Evolutionary conservation across 129 eudicot species (phyloP), one percentile per base, ranked within the genome.

Genomic region (Artemisia annua): DNA sequence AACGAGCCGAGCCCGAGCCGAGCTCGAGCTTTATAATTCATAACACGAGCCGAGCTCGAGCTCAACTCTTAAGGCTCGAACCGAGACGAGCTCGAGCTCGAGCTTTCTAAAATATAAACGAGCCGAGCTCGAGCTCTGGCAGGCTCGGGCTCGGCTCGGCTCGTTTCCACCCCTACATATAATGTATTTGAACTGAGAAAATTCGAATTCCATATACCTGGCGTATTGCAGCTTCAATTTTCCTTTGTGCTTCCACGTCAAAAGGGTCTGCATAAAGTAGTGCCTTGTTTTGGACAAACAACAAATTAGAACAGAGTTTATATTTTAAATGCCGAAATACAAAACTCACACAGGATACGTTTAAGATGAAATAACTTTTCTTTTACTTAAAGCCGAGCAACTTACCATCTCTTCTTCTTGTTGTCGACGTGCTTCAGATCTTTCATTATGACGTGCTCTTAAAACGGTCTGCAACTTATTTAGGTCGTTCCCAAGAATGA

Each of bases 201-300:
- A 35, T 4, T 6, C 7, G 39, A 39, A 2, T 8, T 39, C 11
- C 10, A 39, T 39, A 7, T 39, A 39, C 46, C 44, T 39, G 46
- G 46, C 46, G 46, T 8, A 39, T 39, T 32, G 97, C 86, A 60
- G 92, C 97, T 84, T 94, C 97, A 58, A 90, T 94, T 83, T 94
- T 94, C 89, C 83, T 94, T 58, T 94, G 98, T 57, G 98, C 97
- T 81, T 94, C 96, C 77, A 94, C 96, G 66, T 94, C 98, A 81
- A 94, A 94, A 69, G 98, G 98, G 80, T 94, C 98, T 56, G 98
- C 97, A 75, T 94, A 81, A 17, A 85, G 93, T 71, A 93, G 88
- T 43, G 90, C 92, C 96, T 89, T 24, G 61, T 62, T 58, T 44
- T 53, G 15, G 14, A 28, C 28, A 44, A 69, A 53, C 62, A 28